Evolutionary conservation across 2,329 filamentous ascomycete species (phyloP), one percentile per base, ranked within the genome.

Genomic region (Ampelomyces quisqualis): DNA sequence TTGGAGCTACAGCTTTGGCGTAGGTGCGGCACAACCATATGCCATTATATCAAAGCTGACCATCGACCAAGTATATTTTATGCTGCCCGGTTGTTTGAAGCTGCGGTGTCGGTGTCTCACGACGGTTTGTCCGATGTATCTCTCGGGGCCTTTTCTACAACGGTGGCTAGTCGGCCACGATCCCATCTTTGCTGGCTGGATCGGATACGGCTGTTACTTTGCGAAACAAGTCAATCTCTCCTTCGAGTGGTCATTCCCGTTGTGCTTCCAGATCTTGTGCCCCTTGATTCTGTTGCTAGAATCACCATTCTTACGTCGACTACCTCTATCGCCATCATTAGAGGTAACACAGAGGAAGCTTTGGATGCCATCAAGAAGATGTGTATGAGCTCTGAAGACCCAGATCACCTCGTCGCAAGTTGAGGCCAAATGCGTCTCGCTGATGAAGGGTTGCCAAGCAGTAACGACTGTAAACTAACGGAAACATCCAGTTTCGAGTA

Each of bases 301-400:
- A 1, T 71, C 69, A 2, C 58, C 65, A 6, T 73, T 68, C 66
- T 61, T 76, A 4, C 73, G 73, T 9, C 60, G 64, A 21, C 77
- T 75, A 0, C 75, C 76, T 0, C 64, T 75, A 7, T 78, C 76
- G 76, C 59, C 77, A 64, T 77, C 26, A 70, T 69, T 0, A 72
- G 75, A 43, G 75, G 73, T 0, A 65, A 65, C 9, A 52, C 62
- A 1, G 70, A 74, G 2, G 72, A 78, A 43, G 76, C 76, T 0
- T 73, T 69, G 57, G 37, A 52, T 6, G 69, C 77, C 1, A 48
- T 77, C 7, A 55, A 63, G 13, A 61, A 61, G 5, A 61, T 77
- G 17, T 67, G 74, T 10, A 50, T 60, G 31, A 65, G 63, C 0
- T 50, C 61, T 0, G 62, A 65, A 15, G 72, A 74, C 15, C 68